phyloP scores from a whole-genome alignment of 331 rosid genomes.

The Erythrophleum ivorense region DNA sequence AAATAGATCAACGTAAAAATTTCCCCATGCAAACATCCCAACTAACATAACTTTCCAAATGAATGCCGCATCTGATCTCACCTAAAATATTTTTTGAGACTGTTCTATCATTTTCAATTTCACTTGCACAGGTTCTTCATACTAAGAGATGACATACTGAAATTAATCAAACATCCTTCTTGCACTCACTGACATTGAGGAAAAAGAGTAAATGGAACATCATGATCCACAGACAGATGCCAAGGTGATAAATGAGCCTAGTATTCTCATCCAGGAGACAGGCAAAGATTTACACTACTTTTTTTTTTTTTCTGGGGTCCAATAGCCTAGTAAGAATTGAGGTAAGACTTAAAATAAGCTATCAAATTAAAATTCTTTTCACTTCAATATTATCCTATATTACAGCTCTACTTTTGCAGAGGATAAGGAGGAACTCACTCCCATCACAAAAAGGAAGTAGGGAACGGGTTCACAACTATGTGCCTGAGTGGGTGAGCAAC shows the following conservation, averaged over 20 bases:
- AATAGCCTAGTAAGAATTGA: constrained; percentile 34
- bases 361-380: constrained; percentile 34
- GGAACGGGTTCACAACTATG: constrained; percentile 83
- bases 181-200: neutral
- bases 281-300: constrained; percentile 25
- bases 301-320: constrained; percentile 7
- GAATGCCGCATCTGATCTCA: neutral
- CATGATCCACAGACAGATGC: neutral
- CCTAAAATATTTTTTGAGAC: neutral
- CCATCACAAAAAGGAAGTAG: constrained; percentile 56
- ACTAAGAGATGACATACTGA: neutral
- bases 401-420: constrained; percentile 34
- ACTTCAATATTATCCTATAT: constrained; percentile 41
- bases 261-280: constrained; percentile 28
- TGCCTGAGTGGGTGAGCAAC: constrained; percentile 88
- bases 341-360: constrained; percentile 23
- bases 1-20: neutral
- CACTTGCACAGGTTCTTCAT: neutral
- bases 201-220: neutral
- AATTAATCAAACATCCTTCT: neutral
- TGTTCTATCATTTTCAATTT: neutral
- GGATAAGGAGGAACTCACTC: constrained; percentile 22
- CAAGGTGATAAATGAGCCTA: constrained; percentile 19
- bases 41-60: neutral
- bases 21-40: neutral